These are phyloP conservation scores for Pulveroboletus sp. DNA, from an alignment of 768 basidiomycete genomes.

Conservation along the genomic window DNA sequence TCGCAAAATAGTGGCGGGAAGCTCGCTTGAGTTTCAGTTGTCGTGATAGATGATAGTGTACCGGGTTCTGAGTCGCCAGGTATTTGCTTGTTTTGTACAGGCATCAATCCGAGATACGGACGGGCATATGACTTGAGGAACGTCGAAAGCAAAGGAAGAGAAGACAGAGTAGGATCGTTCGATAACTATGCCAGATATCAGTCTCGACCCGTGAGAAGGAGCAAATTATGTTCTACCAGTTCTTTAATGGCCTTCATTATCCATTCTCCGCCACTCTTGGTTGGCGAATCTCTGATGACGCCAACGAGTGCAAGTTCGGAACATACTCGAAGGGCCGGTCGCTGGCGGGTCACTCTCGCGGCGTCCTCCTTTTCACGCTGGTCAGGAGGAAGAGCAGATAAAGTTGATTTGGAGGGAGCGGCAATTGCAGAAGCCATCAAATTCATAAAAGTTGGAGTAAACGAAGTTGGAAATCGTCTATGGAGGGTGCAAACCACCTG, in stretches of 20 bases:
- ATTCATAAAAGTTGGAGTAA: constrained; percentile 69
- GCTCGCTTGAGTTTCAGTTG: constrained; percentile 30
- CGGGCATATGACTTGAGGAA: constrained; percentile 92
- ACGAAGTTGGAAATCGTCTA: constrained; percentile 77
- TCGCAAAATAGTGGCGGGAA: constrained; percentile 46
- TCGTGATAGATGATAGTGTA: constrained; percentile 43
- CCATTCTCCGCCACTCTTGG: constrained; percentile 78
- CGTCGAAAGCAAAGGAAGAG: constrained; percentile 84
- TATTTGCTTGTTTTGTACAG: constrained; percentile 59
- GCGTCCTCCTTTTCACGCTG: constrained; percentile 93
- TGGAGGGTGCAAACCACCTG: constrained; percentile 90
- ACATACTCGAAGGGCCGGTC: constrained; percentile 83
- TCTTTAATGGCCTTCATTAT: constrained; percentile 87
- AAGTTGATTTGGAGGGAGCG: constrained; percentile 53
- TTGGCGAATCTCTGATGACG: constrained; percentile 70
- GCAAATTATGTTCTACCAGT: constrained; percentile 52
- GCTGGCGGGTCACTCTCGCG: constrained; percentile 72
- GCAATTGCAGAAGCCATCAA: constrained; percentile 56
- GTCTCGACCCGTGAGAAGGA: constrained; percentile 11
- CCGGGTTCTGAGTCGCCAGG: constrained; percentile 53
- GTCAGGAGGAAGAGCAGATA: constrained; percentile 61
- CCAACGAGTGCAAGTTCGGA: constrained; percentile 89
- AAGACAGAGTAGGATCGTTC: constrained; percentile 81
- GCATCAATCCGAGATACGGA: constrained; percentile 79
- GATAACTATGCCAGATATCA: constrained; percentile 57